Evolutionary conservation across 495 filamentous ascomycete species (phyloP).

Genomic region (Podospora australis): DNA sequence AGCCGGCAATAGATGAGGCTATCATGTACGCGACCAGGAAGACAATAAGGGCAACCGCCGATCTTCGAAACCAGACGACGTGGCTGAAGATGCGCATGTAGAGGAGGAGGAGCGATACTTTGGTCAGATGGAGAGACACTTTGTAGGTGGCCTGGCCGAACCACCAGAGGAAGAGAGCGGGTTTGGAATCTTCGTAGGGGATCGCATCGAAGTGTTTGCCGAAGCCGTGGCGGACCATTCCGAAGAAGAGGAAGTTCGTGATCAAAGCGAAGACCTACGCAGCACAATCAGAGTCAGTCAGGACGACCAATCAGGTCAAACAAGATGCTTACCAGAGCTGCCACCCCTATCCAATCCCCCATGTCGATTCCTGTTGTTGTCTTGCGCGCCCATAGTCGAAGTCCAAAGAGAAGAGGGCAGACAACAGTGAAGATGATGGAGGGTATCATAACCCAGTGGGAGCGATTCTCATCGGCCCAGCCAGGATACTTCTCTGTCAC

Average conservation of each 20-base stretch:
- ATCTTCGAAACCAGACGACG: constrained; percentile 13
- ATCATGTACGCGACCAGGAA: constrained; percentile 20
- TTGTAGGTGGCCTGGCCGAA: constrained; percentile 19
- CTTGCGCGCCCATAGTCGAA: constrained; percentile 8
- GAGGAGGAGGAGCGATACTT: constrained; percentile 27
- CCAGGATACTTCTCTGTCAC: no score
- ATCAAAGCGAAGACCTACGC: constrained; percentile 7
- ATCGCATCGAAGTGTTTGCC: constrained; percentile 11
- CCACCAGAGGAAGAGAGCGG: constrained; percentile 13
- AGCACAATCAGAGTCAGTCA: neutral
- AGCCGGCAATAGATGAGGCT: constrained; percentile 14
- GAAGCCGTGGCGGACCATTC: constrained; percentile 14
- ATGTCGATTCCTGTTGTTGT: constrained; percentile 9
- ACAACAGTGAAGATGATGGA: constrained; percentile 4
- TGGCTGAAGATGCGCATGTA: constrained; percentile 29
- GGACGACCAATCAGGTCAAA: neutral
- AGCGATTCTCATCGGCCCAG: constrained; percentile 2
- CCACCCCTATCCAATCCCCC: constrained; percentile 23
- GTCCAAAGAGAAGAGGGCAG: constrained; percentile 2
- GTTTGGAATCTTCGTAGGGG: neutral
- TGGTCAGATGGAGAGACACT: constrained; percentile 12
- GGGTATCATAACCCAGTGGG: constrained; percentile 10
- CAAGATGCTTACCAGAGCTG: constrained; percentile 15
- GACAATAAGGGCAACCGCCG: constrained; percentile 14
- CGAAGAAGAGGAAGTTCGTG: constrained; percentile 11